Evolutionary conservation across 2,329 filamentous ascomycete species (phyloP).

Genomic region (Colletotrichum nymphaeae): DNA sequence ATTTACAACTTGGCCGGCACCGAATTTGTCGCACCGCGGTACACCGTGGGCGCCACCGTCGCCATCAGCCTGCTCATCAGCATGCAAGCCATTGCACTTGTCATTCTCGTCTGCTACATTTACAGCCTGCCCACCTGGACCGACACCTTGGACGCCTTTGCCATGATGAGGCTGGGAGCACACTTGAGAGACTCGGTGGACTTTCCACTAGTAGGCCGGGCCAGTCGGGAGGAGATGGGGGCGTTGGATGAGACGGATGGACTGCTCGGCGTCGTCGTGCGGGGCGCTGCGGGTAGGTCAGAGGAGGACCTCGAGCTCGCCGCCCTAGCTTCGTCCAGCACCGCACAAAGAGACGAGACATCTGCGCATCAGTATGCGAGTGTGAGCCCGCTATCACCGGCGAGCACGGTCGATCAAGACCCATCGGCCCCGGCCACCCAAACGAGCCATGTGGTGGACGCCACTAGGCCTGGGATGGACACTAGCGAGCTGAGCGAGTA

Average conservation of each 20-base stretch:
- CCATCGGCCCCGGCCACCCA: background rate
- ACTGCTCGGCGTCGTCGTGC: slow-evolving; percentile 13
- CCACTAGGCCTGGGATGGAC: slow-evolving; percentile 13
- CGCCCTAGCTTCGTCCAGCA: background rate
- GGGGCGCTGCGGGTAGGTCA: background rate
- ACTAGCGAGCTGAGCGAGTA: slow-evolving; percentile 27
- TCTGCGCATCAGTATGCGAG: slow-evolving; percentile 23
- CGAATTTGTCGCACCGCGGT: slow-evolving; percentile 12
- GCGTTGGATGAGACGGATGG: slow-evolving; percentile 14
- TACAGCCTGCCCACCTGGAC: slow-evolving; percentile 35
- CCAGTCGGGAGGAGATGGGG: background rate
- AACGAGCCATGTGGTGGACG: background rate
- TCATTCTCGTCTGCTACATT: slow-evolving; percentile 28
- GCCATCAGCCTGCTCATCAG: slow-evolving; percentile 26
- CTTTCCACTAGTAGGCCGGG: slow-evolving; percentile 4
- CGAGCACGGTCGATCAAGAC: slow-evolving; percentile 10
- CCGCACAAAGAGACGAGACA: background rate
- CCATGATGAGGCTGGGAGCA: slow-evolving; percentile 30
- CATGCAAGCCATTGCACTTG: slow-evolving; percentile 22
- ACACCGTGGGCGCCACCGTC: slow-evolving; percentile 5
- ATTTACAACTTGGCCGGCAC: slow-evolving; percentile 30
- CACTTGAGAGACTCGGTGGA: background rate
- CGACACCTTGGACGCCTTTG: slow-evolving; percentile 29
- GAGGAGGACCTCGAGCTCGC: slow-evolving; percentile 27
- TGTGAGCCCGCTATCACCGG: slow-evolving; percentile 19